Conservation (phyloP, 2,329 filamentous ascomycete species). For the Monosporascus sp. region DNA sequence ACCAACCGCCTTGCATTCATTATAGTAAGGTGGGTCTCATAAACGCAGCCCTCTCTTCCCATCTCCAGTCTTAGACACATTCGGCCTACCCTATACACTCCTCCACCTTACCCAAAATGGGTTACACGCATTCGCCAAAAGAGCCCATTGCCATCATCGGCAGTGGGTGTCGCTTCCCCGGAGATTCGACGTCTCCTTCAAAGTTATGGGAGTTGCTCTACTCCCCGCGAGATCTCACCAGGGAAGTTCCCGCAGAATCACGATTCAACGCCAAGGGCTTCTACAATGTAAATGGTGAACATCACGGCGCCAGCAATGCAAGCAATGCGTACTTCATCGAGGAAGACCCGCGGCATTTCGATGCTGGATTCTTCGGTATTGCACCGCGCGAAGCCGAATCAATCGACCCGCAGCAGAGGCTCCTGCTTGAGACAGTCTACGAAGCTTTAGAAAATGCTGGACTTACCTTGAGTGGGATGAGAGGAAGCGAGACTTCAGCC, state of each 20-base stretch:
- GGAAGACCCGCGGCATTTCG: slow-evolving; percentile 7
- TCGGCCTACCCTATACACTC: too few relatives aligned
- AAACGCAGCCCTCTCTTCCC: too few relatives aligned
- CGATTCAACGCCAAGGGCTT: slow-evolving; percentile 18
- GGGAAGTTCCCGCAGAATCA: slow-evolving; percentile 9
- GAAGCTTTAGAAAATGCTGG: too few relatives aligned
- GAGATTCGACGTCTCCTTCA: slow-evolving; percentile 18
- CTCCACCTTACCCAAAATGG: too few relatives aligned
- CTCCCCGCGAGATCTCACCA: slow-evolving; percentile 3
- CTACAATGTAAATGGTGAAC: slow-evolving; percentile 9
- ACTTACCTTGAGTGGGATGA: too few relatives aligned
- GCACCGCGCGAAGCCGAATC: slow-evolving; percentile 11
- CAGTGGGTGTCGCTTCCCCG: slow-evolving; percentile 28
- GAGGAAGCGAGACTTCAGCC: slow-evolving; percentile 17
- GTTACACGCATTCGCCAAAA: too few relatives aligned
- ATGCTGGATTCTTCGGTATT: slow-evolving; percentile 16
- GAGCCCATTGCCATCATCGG: slow-evolving; percentile 31
- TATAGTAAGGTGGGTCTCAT: too few relatives aligned
- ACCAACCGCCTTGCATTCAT: too few relatives aligned
- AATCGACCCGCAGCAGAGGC: slow-evolving; percentile 20
- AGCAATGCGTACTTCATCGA: slow-evolving; percentile 10
- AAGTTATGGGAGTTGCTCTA: slow-evolving; percentile 20
- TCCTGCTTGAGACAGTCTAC: slow-evolving; percentile 19
- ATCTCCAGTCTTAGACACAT: too few relatives aligned
- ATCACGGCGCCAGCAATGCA: slow-evolving; percentile 14